Percentiles rank a stretch among this genome's conserved stretches.
These are phyloP conservation scores for Desmodesmus armatus DNA, from an alignment of 139 green algal genomes.

Conservation along the genomic window DNA sequence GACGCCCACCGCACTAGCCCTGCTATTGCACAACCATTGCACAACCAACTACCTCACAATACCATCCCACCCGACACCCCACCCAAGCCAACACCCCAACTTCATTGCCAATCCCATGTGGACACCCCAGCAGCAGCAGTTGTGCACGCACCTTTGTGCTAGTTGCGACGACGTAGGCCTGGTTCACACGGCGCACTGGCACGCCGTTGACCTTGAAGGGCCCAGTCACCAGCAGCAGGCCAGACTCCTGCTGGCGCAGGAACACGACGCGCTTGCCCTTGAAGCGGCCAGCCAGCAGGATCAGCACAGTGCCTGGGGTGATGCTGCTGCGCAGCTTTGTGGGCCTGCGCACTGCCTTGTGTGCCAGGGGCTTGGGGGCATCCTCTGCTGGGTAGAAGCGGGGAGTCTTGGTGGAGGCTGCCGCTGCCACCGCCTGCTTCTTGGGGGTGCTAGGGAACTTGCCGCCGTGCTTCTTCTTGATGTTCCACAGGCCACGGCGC, in stretches of 20 bases:
- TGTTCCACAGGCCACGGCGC: slow-evolving; percentile 85
- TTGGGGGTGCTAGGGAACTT: slow-evolving; percentile 90
- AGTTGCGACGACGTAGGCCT: slow-evolving; percentile 98
- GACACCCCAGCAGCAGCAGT: too few species aligned
- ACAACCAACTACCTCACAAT: too few species aligned
- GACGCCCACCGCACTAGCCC: too few species aligned
- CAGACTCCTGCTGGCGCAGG: slow-evolving; percentile 94
- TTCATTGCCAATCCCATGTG: too few species aligned
- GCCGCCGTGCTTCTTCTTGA: slow-evolving; percentile 97
- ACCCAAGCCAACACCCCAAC: too few species aligned
- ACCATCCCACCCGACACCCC: too few species aligned
- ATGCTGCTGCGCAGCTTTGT: slow-evolving; percentile 94
- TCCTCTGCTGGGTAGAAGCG: slow-evolving; percentile 97
- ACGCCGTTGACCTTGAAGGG: slow-evolving; percentile 99
- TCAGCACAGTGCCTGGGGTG: slow-evolving; percentile 96
- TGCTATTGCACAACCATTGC: too few species aligned
- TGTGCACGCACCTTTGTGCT: slow-evolving; percentile 89
- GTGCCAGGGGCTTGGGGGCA: slow-evolving; percentile 80
- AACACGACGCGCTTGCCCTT: slow-evolving; percentile 99
- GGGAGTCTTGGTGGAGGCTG: slow-evolving; percentile 54
- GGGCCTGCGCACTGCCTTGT: slow-evolving; percentile 72
- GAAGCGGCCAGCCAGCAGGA: slow-evolving; percentile 97
- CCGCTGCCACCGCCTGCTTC: slow-evolving; percentile 60
- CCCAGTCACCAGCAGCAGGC: slow-evolving; percentile 96
- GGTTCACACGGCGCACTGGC: slow-evolving; percentile 94